Evolutionary conservation across 768 basidiomycete species (phyloP), one percentile per base, ranked within the genome.

Genomic region (Hemileccinum impolitum): DNA sequence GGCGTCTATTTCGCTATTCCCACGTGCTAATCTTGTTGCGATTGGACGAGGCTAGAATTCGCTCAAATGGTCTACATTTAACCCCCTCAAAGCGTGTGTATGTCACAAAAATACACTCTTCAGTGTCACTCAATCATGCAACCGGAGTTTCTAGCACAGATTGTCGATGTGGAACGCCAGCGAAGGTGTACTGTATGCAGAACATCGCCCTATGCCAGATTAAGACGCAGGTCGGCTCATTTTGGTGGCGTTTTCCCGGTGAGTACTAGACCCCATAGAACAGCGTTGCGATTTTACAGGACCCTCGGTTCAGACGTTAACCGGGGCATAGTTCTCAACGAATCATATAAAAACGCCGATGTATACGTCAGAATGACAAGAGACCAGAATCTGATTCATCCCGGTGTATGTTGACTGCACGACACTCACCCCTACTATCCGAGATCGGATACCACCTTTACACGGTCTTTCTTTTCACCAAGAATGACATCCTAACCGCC

Each of bases 401-500:
- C 7, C 25, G 7, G 26, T 28, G 26, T 12, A 48, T 25, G 39
- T 61, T 64, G 61, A 53, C 48, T 11, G 50, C 52, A 19, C 55
- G 57, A 35, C 23, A 26, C 34, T 46, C 41, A 13, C 14, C 7
- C 21, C 30, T 57, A 12, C 35, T 57, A 13, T 55, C 53, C 30
- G 51, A 57, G 3, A 51, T 65, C 19, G 21, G 34, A 45, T 55
- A 56, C 39, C 50, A 64, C 39, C 44, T 66, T 28, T 55, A 64
- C 34, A 68, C 62, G 15, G 32, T 68, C 25, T 72, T 69, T 49
- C 69, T 75, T 35, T 77, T 78, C 60, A 74, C 70, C 21, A 69
- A 71, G 53, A 70, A 75, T 13, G 78, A 79, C 53, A 66, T 77
- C 50, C 67, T 73, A 45, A 77, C 76, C 0, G 72, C 70, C 4